phyloP scores from a whole-genome alignment of 2,329 filamentous ascomycete genomes.

The Xylaria arbuscula region DNA sequence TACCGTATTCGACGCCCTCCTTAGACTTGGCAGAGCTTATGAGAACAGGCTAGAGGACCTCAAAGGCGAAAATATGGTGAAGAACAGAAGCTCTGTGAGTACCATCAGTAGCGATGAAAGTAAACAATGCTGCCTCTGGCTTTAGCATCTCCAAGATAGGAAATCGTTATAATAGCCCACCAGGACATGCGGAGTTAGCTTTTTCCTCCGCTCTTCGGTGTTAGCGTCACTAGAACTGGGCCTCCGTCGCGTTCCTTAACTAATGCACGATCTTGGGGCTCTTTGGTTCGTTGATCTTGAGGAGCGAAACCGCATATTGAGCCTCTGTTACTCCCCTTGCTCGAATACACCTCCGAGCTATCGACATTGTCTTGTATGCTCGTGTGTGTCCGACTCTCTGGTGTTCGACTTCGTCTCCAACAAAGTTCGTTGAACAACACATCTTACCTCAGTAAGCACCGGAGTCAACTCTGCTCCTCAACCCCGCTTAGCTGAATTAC shows the following conservation, averaged over 20 bases:
- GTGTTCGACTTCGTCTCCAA: not conserved
- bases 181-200: not conserved
- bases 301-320: not conserved
- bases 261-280: no score
- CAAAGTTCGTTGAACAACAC: not conserved
- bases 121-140: not conserved
- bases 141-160: no score
- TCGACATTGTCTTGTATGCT: not conserved
- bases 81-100: not conserved
- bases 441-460: not conserved
- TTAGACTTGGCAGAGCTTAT: not conserved
- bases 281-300: no score
- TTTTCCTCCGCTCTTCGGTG: not conserved
- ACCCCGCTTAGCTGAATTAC: slow-evolving; percentile 2
- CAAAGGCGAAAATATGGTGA: not conserved
- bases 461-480: not conserved
- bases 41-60: no score
- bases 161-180: not conserved
- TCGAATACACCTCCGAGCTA: not conserved
- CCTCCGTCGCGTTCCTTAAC: no score
- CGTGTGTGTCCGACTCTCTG: not conserved
- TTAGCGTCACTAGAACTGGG: not conserved
- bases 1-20: not conserved
- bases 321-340: not conserved
- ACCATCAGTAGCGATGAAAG: not conserved